phyloP scores from a whole-genome alignment of 129 eudicot species.

The Chrysanthemum seticuspe region DNA sequence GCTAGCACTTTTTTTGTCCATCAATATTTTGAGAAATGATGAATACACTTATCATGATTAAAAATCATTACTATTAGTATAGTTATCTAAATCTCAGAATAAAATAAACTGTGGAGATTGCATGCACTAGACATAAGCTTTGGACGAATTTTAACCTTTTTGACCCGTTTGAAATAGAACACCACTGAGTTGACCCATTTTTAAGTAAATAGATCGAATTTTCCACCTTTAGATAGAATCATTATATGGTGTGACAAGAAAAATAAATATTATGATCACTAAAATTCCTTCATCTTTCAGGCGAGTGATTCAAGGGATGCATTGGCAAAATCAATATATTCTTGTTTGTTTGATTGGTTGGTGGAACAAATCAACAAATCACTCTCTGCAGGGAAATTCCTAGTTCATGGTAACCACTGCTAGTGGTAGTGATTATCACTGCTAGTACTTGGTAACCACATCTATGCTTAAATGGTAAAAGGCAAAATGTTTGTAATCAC shows the following conservation, averaged over 20 bases:
- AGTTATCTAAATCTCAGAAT: background rate
- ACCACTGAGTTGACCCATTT: too few relatives aligned
- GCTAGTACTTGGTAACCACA: too few relatives aligned
- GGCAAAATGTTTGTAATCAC: too few relatives aligned
- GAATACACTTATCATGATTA: background rate
- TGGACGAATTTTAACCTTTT: background rate
- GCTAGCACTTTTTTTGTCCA: background rate
- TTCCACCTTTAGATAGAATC: too few relatives aligned
- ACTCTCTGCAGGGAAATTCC: too few relatives aligned
- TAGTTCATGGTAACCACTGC: too few relatives aligned
- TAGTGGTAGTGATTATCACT: too few relatives aligned
- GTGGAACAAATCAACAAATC: too few relatives aligned
- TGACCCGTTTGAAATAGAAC: background rate
- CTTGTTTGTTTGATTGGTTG: too few relatives aligned
- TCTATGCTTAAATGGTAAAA: too few relatives aligned
- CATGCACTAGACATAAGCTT: background rate
- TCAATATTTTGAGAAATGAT: background rate
- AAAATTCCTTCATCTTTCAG: slow-evolving; percentile 40
- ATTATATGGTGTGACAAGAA: background rate
- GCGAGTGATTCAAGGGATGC: slow-evolving; percentile 85
- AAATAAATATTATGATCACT: slow-evolving; percentile 1
- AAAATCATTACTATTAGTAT: background rate
- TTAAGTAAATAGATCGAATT: too few relatives aligned
- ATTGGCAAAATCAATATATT: slow-evolving; percentile 82
- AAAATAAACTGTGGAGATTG: background rate